Conservation (phyloP, 495 filamentous ascomycete genomes). For the Penicillium verhagenii region DNA sequence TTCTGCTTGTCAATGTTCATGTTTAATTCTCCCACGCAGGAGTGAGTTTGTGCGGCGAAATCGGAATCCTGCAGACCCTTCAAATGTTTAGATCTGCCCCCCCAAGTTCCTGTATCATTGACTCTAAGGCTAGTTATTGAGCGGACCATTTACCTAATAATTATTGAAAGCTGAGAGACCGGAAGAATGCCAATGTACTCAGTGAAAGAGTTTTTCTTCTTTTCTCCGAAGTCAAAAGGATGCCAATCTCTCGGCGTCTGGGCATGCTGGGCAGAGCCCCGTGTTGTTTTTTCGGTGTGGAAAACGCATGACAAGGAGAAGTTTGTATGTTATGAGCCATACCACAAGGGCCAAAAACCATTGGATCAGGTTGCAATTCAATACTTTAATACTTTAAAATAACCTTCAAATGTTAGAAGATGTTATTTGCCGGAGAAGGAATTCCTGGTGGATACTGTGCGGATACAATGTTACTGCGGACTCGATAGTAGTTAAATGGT, state of each 20-base stretch:
- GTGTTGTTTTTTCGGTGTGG: not conserved
- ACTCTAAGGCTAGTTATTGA: not conserved
- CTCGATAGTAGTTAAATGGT: not conserved
- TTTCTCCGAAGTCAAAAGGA: slow-evolving; percentile 12
- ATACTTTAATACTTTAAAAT: slow-evolving; percentile 1
- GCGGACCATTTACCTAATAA: slow-evolving; percentile 20
- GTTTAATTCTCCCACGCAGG: not conserved
- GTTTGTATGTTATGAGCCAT: not conserved
- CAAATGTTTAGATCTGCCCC: not conserved
- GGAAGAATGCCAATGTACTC: slow-evolving; percentile 4
- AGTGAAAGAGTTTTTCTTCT: slow-evolving; percentile 1
- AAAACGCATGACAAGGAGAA: not conserved
- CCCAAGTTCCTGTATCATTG: too few species aligned
- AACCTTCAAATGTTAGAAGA: not conserved
- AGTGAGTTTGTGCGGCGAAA: not conserved
- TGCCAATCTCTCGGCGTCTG: slow-evolving; percentile 40
- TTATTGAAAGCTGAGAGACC: slow-evolving; percentile 14
- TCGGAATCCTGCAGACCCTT: not conserved
- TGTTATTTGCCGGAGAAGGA: not conserved
- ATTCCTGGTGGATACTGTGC: not conserved
- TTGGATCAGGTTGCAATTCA: not conserved
- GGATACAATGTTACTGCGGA: not conserved
- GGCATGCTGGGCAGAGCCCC: slow-evolving; percentile 27
- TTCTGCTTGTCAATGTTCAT: not conserved
- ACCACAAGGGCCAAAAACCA: not conserved